Evolutionary conservation across 2,329 filamentous ascomycete species (phyloP), one percentile per base, ranked within the genome.

Genomic region (Microdochium bolleyi): DNA sequence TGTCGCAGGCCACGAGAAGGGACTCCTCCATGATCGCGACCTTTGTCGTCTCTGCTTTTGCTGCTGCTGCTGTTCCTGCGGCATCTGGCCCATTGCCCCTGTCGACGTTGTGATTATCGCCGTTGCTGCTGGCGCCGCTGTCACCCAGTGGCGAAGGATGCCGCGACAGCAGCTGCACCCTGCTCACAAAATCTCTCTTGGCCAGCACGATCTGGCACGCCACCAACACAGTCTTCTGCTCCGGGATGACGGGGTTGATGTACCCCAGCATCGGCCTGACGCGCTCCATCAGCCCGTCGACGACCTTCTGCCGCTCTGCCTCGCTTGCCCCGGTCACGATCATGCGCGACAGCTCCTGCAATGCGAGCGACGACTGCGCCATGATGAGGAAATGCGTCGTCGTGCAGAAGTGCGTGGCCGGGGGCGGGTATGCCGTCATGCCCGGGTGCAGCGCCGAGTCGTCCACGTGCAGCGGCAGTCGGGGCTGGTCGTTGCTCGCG

Each of bases 391-490:
- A 38, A 14, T 38, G 34, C 34, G 34, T 38, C 13, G 34, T 19
- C 7, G 4, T 38, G 34, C 34, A 38, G 14, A 38, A 83, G 16
- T 76, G 76, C 2, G 64, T 58, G 2, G 76, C 70, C 13, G 78
- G 71, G 0, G 70, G 58, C 0, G 78, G 78, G 1, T 76, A 70
- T 0, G 73, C 68, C 9, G 62, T 68, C 72, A 78, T 78, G 4
- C 69, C 67, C 0, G 78, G 77, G 3, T 65, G 62, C 1, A 84
- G 62, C 44, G 81, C 77, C 14, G 58, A 61, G 55, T 84, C 81
- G 52, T 83, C 75, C 44, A 83, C 65, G 53, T 84, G 84, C 2
- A 77, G 67, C 1, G 80, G 79, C 63, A 80, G 70, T 41, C 34
- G 34, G 34, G 34, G 34, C 34, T 76, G 73, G 0, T 78, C 77